These are phyloP conservation scores for Lichtheimia corymbifera DNA, from an alignment of 371 early-diverging fungal species.

Conservation along the genomic window DNA sequence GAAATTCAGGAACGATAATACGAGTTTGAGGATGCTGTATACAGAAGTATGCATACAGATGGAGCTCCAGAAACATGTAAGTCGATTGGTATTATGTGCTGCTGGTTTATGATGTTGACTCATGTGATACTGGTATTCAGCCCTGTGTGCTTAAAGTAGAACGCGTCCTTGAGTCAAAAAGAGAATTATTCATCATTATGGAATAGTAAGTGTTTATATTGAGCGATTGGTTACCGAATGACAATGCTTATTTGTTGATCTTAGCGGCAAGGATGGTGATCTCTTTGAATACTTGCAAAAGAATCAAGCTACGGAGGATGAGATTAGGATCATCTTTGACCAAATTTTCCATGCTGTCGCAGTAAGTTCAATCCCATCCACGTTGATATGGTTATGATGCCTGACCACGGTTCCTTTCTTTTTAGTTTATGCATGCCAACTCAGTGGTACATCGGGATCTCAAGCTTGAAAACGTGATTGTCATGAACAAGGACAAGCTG, in stretches of 20 bases:
- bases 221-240: too few species aligned
- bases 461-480: conserved; percentile 75
- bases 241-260: background rate
- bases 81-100: background rate
- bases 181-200: conserved; percentile 22
- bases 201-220: conserved; percentile 24
- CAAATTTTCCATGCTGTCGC: conserved; percentile 28
- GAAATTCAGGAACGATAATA: background rate
- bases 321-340: conserved; percentile 29
- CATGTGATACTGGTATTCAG: conserved; percentile 1
- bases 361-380: conserved; percentile 15
- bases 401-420: background rate
- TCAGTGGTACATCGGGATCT: conserved; percentile 52
- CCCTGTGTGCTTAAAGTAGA: conserved; percentile 24
- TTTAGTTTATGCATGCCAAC: conserved; percentile 4
- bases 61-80: conserved; percentile 24
- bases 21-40: background rate
- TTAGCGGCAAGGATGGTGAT: conserved; percentile 22
- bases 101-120: background rate
- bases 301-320: conserved; percentile 16
- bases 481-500: conserved; percentile 55
- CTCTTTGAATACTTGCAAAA: conserved; percentile 20
- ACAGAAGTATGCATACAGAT: conserved; percentile 27
- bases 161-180: conserved; percentile 16
- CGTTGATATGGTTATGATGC: background rate